Evolutionary conservation across 768 basidiomycete species (phyloP).

Genomic region (Pleurotus tuoliensis): DNA sequence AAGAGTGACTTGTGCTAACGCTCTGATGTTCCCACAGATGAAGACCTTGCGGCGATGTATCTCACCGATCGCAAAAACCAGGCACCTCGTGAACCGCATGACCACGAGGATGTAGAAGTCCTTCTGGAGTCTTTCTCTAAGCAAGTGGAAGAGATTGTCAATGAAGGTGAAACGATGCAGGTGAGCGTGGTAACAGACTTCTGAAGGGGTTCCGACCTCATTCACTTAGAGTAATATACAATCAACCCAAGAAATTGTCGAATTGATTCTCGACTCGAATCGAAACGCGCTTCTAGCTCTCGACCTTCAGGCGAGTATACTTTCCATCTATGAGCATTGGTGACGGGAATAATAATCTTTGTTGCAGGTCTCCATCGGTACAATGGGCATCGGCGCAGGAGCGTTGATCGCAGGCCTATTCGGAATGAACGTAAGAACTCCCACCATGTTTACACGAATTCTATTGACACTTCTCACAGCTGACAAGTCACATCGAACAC

Average conservation of each 20-base stretch:
- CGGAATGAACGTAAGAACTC: slow-evolving; percentile 86
- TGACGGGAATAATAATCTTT: no score
- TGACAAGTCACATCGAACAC: slow-evolving; percentile 70
- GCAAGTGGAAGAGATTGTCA: slow-evolving; percentile 95
- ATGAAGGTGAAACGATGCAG: slow-evolving; percentile 85
- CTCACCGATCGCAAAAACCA: slow-evolving; percentile 79
- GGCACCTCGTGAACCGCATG: slow-evolving; percentile 54
- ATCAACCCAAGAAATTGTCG: slow-evolving; percentile 97
- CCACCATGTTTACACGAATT: slow-evolving; percentile 8
- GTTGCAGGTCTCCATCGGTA: slow-evolving; percentile 82
- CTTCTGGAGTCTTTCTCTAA: slow-evolving; percentile 94
- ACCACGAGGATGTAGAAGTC: slow-evolving; percentile 92
- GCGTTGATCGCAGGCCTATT: slow-evolving; percentile 89
- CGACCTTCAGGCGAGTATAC: slow-evolving; percentile 69
- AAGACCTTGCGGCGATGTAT: slow-evolving; percentile 95
- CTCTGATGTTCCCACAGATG: slow-evolving; percentile 48
- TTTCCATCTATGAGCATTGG: no score
- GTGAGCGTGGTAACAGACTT: slow-evolving; percentile 34
- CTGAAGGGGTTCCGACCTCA: background rate
- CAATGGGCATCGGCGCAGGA: slow-evolving; percentile 88
- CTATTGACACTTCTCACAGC: slow-evolving; percentile 32
- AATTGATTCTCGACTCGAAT: slow-evolving; percentile 94
- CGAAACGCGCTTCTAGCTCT: slow-evolving; percentile 89
- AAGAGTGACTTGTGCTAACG: background rate
- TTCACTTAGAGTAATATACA: slow-evolving; percentile 79